phyloP scores from a whole-genome alignment of 352 stramenopile genomes.

The Lagenidium sp. region DNA sequence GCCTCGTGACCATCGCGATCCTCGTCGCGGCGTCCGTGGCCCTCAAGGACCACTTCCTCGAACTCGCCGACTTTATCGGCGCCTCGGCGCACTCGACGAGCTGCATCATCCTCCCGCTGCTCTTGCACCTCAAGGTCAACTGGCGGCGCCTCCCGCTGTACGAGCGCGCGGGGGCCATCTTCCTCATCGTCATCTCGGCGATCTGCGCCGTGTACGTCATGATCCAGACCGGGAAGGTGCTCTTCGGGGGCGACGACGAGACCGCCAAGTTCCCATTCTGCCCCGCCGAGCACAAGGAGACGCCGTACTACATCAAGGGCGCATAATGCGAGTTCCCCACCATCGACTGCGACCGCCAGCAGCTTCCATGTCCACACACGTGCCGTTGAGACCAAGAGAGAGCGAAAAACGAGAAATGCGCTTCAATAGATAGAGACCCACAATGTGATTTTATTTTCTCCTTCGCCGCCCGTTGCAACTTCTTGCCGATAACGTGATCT shows the following conservation, averaged over 20 bases:
- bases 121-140: conserved; percentile 60
- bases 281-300: conserved; percentile 24
- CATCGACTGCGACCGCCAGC: too few species aligned
- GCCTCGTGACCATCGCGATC: conserved; percentile 36
- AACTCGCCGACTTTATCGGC: conserved; percentile 53
- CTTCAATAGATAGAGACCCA: too few species aligned
- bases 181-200: conserved; percentile 32
- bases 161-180: conserved; percentile 22
- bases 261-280: conserved; percentile 48
- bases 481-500: too few species aligned
- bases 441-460: too few species aligned
- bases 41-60: conserved; percentile 35
- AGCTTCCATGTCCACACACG: too few species aligned
- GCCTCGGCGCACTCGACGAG: conserved; percentile 38
- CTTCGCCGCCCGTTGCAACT: too few species aligned
- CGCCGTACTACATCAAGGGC: conserved; percentile 37
- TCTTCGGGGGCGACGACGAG: conserved; percentile 19
- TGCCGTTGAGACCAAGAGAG: too few species aligned
- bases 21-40: conserved; percentile 21
- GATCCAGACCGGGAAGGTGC: conserved; percentile 32
- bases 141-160: conserved; percentile 23
- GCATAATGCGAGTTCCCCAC: too few species aligned
- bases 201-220: conserved; percentile 33
- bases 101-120: conserved; percentile 51
- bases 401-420: too few species aligned